A percentile compares a stretch with the other conserved stretches of the same genome.
Evolutionary conservation across 2,329 filamentous ascomycete genomes (phyloP).

Genomic region (Fusarium anguioides): DNA sequence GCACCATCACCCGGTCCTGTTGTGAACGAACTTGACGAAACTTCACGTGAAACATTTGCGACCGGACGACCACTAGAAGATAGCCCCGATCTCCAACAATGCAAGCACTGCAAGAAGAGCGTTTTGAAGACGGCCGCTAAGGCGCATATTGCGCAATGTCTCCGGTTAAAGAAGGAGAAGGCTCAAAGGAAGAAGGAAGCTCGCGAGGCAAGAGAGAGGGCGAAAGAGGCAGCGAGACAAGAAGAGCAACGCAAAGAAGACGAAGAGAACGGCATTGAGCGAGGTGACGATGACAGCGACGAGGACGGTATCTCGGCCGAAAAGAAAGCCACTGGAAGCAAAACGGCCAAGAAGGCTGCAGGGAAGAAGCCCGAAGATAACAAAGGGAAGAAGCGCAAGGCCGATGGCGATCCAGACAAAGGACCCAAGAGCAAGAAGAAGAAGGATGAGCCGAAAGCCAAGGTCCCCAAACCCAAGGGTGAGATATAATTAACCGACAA

Average conservation of each 20-base stretch:
- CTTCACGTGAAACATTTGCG: constrained; percentile 80
- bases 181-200: constrained; percentile 81
- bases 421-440: constrained; percentile 92
- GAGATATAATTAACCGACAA: constrained; percentile 15
- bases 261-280: constrained; percentile 60
- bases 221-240: constrained; percentile 69
- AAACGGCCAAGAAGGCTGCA: constrained; percentile 70
- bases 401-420: constrained; percentile 81
- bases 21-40: constrained; percentile 78
- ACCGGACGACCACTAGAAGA: constrained; percentile 87
- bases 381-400: constrained; percentile 82
- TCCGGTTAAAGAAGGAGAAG: constrained; percentile 86
- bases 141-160: constrained; percentile 83
- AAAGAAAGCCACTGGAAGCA: constrained; percentile 57
- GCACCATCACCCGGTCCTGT: constrained; percentile 65
- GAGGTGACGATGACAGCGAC: constrained; percentile 62
- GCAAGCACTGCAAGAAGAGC: constrained; percentile 95
- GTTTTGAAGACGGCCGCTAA: constrained; percentile 80
- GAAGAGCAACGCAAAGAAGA: constrained; percentile 65
- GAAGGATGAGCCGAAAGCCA: constrained; percentile 89
- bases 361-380: constrained; percentile 75
- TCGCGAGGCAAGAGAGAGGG: constrained; percentile 75
- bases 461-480: constrained; percentile 86
- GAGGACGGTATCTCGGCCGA: constrained; percentile 56
- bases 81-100: constrained; percentile 80